Percentiles rank a stretch among this genome's conserved stretches.
These are phyloP conservation scores for Boletus smithii DNA, from an alignment of 1,284 basidiomycete species.

Conservation along the genomic window DNA sequence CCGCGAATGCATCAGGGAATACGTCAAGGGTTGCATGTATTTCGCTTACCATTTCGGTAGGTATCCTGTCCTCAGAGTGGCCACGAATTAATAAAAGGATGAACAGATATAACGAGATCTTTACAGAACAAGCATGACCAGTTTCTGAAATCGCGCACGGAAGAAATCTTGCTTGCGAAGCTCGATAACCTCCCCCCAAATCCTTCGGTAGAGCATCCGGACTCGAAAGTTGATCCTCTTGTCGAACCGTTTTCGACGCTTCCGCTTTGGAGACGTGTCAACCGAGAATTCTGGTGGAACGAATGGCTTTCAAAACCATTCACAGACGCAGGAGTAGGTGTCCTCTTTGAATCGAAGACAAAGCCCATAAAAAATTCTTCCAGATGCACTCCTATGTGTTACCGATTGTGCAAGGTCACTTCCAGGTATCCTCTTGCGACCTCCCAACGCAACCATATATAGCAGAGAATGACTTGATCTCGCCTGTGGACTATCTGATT, in stretches of 20 bases:
- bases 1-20: constrained; percentile 68
- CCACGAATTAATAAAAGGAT: background rate
- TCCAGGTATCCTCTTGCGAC: constrained; percentile 55
- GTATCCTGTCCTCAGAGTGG: constrained; percentile 11
- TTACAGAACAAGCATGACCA: constrained; percentile 76
- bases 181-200: constrained; percentile 42
- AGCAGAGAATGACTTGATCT: constrained; percentile 42
- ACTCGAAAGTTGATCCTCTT: constrained; percentile 50
- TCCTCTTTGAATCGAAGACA: background rate
- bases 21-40: constrained; percentile 76
- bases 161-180: constrained; percentile 54
- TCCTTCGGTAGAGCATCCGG: constrained; percentile 18
- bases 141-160: constrained; percentile 50
- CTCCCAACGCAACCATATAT: constrained; percentile 54
- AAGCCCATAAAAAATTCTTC: background rate
- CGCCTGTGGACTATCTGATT: constrained; percentile 61
- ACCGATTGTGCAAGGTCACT: constrained; percentile 75
- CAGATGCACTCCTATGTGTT: constrained; percentile 60
- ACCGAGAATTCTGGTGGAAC: constrained; percentile 89
- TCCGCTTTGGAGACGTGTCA: constrained; percentile 81
- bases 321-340: constrained; percentile 66
- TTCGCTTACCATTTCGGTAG: constrained; percentile 76
- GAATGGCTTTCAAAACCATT: constrained; percentile 76
- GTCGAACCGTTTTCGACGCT: constrained; percentile 67
- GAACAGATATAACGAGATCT: constrained; percentile 70